phyloP scores from a whole-genome alignment of 2,329 filamentous ascomycete species.

The Arthrobotrys megalospora region DNA sequence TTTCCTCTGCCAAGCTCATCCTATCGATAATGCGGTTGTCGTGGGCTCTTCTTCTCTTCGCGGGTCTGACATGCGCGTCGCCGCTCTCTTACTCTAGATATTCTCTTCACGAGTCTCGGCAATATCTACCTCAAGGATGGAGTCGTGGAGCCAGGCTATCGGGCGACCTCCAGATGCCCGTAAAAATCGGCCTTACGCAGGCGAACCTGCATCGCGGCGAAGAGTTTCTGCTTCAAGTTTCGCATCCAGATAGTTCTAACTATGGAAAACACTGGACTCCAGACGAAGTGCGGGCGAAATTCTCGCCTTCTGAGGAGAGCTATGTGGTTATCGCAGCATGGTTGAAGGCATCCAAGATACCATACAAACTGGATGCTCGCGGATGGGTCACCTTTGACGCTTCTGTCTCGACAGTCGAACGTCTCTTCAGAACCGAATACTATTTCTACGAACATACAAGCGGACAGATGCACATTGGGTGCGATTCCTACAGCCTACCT shows the following conservation, averaged over 20 bases:
- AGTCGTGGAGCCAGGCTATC: constrained; percentile 40
- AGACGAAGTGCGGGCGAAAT: constrained; percentile 69
- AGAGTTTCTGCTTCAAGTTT: constrained; percentile 69
- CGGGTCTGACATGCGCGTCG: constrained; percentile 36
- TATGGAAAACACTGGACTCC: constrained; percentile 71
- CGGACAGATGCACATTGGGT: constrained; percentile 67
- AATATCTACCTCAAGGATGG: constrained; percentile 49
- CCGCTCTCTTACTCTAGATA: constrained; percentile 43
- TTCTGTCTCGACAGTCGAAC: constrained; percentile 35
- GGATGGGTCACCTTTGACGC: constrained; percentile 55
- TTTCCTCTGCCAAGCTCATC: constrained; percentile 16
- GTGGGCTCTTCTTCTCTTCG: constrained; percentile 29
- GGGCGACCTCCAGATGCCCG: constrained; percentile 56
- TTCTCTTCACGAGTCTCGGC: constrained; percentile 49
- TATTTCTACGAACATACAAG: constrained; percentile 56
- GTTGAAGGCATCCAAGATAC: constrained; percentile 32
- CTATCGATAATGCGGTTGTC: constrained; percentile 42
- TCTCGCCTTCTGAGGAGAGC: constrained; percentile 66
- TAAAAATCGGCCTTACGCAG: constrained; percentile 69
- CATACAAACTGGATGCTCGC: constrained; percentile 43
- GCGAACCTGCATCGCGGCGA: constrained; percentile 70
- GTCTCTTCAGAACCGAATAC: constrained; percentile 44
- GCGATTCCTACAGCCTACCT: constrained; percentile 69
- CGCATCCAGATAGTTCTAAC: constrained; percentile 69
- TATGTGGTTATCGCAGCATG: constrained; percentile 40